These are phyloP conservation scores for Populus tomentosa DNA, from an alignment of 441 rosid species.

Conservation along the genomic window DNA sequence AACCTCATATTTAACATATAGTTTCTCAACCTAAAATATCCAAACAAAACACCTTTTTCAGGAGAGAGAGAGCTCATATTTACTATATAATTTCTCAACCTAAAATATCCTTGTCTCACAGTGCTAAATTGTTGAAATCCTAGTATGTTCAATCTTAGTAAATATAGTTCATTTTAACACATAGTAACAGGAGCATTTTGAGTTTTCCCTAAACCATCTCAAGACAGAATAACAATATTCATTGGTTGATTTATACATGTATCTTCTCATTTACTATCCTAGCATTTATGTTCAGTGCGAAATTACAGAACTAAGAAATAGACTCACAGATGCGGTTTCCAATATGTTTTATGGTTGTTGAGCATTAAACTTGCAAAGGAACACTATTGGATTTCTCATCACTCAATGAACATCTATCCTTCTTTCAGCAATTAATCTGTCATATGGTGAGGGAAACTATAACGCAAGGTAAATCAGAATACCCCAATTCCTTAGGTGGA, in stretches of 20 bases:
- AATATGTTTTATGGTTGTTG: neutral
- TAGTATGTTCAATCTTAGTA: neutral
- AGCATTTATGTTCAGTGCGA: neutral
- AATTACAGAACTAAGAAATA: neutral
- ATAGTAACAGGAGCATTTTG: neutral
- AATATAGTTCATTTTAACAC: neutral
- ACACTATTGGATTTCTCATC: neutral
- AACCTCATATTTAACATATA: neutral
- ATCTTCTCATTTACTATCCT: too few species aligned
- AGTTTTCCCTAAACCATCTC: neutral
- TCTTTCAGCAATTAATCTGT: neutral
- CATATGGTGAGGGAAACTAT: neutral
- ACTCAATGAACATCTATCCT: neutral
- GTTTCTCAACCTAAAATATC: neutral
- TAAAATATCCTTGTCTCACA: neutral
- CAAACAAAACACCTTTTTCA: too few species aligned
- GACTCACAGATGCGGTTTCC: neutral
- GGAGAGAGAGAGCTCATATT: neutral
- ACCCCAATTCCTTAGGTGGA: neutral
- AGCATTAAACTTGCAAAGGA: neutral
- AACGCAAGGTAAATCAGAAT: neutral
- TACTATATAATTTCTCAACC: neutral
- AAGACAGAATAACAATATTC: too few species aligned
- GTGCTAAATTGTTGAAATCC: neutral
- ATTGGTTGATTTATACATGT: too few species aligned